Conservation (phyloP, 306 rosid species). For the Oemleria cerasiformis region DNA sequence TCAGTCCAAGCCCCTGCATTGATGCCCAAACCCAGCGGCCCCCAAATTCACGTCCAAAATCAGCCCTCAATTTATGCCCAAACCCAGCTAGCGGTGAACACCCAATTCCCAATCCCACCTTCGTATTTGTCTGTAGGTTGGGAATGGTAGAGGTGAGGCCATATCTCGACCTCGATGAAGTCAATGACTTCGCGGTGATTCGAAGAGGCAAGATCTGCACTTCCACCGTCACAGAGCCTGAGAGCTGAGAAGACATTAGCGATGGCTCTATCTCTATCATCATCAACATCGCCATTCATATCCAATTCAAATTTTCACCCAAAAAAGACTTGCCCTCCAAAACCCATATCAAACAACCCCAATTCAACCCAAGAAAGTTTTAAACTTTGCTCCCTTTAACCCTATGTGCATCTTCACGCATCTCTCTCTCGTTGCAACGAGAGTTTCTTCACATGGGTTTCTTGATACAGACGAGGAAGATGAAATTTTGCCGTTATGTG, state of each 20-base stretch:
- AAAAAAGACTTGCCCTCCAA: conserved; percentile 16
- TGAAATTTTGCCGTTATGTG: conserved; percentile 37
- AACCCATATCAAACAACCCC: conserved; percentile 9
- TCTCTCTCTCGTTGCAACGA: conserved; percentile 18
- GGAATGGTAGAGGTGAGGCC: too few relatives aligned
- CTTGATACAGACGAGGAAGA: conserved; percentile 39
- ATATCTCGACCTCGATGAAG: too few relatives aligned
- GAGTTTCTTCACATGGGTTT: conserved; percentile 46
- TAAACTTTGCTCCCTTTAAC: conserved; percentile 17
- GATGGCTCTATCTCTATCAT: conserved; percentile 50
- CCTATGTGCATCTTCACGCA: conserved; percentile 26
- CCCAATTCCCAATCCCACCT: too few relatives aligned
- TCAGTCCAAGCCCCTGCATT: too few relatives aligned
- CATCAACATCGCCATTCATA: conserved; percentile 27
- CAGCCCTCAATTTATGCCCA: too few relatives aligned
- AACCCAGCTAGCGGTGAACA: too few relatives aligned
- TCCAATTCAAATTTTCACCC: conserved; percentile 36
- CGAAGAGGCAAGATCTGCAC: too few relatives aligned
- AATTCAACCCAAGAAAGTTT: conserved; percentile 26
- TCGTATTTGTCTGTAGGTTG: too few relatives aligned
- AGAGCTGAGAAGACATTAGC: conserved; percentile 1
- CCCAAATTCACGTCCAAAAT: too few relatives aligned
- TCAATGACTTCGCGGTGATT: too few relatives aligned
- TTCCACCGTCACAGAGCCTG: not conserved
- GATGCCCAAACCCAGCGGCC: too few relatives aligned